A percentile compares a stretch with the other conserved stretches of the same genome.
These are phyloP conservation scores for Lenzites betulinus DNA, from an alignment of 768 basidiomycete genomes.

Conservation along the genomic window DNA sequence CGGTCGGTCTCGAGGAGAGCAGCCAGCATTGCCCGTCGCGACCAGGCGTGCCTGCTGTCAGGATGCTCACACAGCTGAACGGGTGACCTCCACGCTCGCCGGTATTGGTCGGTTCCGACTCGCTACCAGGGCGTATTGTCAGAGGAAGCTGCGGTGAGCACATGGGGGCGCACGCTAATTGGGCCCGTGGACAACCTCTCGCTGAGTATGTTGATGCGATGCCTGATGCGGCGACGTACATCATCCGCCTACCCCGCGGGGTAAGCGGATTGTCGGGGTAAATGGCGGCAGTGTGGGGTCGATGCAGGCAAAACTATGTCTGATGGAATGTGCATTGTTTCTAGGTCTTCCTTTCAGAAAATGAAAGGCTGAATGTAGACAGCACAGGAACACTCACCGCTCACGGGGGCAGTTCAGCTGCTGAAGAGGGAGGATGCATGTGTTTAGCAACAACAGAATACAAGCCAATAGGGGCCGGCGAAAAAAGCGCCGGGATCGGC, in stretches of 20 bases:
- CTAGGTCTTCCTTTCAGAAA: background rate
- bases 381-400: background rate
- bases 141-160: slow-evolving; percentile 3
- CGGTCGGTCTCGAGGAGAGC: background rate
- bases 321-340: background rate
- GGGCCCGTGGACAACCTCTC: slow-evolving; percentile 2
- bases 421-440: background rate
- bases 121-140: background rate
- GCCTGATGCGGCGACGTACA: slow-evolving; percentile 5
- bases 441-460: background rate
- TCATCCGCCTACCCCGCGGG: background rate
- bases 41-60: background rate
- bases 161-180: slow-evolving; percentile 8
- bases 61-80: background rate
- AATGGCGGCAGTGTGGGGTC: background rate
- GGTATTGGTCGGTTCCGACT: background rate
- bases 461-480: too few relatives aligned
- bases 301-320: background rate
- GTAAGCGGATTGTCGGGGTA: background rate
- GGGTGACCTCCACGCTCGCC: background rate
- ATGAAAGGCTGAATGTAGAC: too few relatives aligned
- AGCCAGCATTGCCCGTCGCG: background rate
- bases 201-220: background rate
- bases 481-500: background rate
- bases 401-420: slow-evolving; percentile 1